Conservation (phyloP, 2,329 filamentous ascomycete genomes). For the Colletotrichum sp. region DNA sequence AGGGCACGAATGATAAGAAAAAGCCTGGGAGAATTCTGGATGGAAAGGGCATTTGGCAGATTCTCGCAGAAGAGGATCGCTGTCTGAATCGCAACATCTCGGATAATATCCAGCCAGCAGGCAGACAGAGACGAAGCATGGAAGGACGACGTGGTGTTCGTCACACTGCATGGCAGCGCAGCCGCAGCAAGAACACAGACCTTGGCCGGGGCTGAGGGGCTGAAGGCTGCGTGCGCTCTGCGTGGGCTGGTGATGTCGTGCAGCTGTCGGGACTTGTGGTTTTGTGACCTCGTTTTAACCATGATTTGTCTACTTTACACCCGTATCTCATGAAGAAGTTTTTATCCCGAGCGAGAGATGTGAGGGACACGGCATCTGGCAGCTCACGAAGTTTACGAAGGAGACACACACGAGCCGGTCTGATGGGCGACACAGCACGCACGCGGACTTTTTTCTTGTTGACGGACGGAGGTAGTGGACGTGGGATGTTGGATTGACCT, state of each 20-base stretch:
- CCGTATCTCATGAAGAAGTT: background rate
- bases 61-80: background rate
- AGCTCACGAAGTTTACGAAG: background rate
- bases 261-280: background rate
- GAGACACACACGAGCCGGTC: background rate
- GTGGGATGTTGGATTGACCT: background rate
- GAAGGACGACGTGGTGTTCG: background rate
- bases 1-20: background rate
- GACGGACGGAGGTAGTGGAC: background rate
- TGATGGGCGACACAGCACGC: background rate
- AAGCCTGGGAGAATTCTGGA: background rate
- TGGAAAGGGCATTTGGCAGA: background rate
- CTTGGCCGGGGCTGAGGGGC: background rate
- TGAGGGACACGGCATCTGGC: background rate
- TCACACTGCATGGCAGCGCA: background rate
- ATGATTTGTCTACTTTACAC: background rate
- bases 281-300: background rate
- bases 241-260: background rate
- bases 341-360: background rate
- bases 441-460: background rate
- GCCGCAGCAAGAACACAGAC: background rate
- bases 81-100: background rate
- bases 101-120: background rate
- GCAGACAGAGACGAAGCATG: background rate
- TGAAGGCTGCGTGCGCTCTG: background rate